phyloP scores from a whole-genome alignment of 331 rosid species.

The Phaseolus coccineus region DNA sequence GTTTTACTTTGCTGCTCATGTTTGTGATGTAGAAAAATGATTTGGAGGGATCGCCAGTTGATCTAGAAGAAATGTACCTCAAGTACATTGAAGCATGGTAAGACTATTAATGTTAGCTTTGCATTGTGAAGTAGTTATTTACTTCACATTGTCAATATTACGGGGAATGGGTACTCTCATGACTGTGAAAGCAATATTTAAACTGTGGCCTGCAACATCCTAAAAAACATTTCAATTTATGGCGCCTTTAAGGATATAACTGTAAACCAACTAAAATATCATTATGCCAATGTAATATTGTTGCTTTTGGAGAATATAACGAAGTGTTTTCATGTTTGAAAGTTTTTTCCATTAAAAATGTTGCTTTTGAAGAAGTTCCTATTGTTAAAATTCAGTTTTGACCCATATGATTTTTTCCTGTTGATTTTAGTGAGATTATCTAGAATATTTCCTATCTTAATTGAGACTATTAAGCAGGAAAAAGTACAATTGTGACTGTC shows the following conservation, averaged over 20 bases:
- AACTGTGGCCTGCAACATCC: constrained; percentile 3
- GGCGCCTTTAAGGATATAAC: no score
- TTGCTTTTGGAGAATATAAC: no score
- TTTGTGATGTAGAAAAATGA: constrained; percentile 54
- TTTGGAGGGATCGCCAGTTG: constrained; percentile 41
- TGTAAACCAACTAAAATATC: background rate
- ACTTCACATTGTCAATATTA: background rate
- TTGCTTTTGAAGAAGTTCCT: background rate
- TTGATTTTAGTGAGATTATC: background rate
- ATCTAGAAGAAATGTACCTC: constrained; percentile 52
- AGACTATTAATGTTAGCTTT: constrained; percentile 26
- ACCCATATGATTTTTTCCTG: background rate
- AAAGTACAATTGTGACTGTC: background rate
- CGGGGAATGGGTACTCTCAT: constrained; percentile 15
- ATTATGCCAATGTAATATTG: no score
- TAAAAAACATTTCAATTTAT: background rate
- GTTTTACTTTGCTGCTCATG: constrained; percentile 32
- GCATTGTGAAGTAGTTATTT: constrained; percentile 1
- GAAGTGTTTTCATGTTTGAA: background rate
- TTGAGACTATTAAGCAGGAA: background rate
- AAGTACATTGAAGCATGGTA: constrained; percentile 66
- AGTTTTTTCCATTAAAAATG: background rate
- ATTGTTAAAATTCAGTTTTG: background rate
- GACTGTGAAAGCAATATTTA: background rate
- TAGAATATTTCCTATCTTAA: background rate